These are phyloP conservation scores for Microbotryum scabiosae DNA, from an alignment of 1,284 basidiomycete species.

Conservation along the genomic window DNA sequence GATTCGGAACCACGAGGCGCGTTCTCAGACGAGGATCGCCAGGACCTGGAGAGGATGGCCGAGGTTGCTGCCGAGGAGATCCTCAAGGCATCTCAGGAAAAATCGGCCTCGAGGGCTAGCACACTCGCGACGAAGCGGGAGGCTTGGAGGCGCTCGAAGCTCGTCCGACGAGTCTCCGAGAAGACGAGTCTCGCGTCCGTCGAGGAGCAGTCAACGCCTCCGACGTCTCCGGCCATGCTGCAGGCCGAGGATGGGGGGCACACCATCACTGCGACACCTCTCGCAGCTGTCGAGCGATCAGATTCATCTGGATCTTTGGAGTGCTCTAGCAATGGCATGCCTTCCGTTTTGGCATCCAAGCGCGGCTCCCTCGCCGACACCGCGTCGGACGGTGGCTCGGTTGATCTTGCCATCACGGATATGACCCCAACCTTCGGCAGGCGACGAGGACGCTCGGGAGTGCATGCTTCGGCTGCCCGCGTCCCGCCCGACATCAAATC, in stretches of 20 bases:
- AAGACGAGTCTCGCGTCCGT: slow-evolving; percentile 18
- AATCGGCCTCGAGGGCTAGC: too few relatives aligned
- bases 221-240: slow-evolving; percentile 10
- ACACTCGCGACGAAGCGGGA: slow-evolving; percentile 10
- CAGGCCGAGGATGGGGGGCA: neutral
- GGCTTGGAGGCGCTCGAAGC: slow-evolving; percentile 11
- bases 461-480: neutral
- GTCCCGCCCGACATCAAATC: slow-evolving; percentile 6
- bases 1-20: slow-evolving; percentile 11
- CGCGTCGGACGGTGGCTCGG: neutral
- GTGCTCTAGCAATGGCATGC: neutral
- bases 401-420: neutral
- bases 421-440: slow-evolving; percentile 8
- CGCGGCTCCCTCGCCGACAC: neutral
- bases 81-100: slow-evolving; percentile 3
- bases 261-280: too few relatives aligned
- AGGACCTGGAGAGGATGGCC: slow-evolving; percentile 16
- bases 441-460: slow-evolving; percentile 2
- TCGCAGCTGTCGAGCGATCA: neutral
- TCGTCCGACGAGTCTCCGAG: slow-evolving; percentile 2
- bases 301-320: neutral
- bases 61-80: slow-evolving; percentile 22
- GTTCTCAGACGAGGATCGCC: slow-evolving; percentile 16
- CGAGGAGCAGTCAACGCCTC: slow-evolving; percentile 19
- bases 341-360: neutral